Conservation (phyloP, 2,329 filamentous ascomycete species). For the Epichloe glyceriae region DNA sequence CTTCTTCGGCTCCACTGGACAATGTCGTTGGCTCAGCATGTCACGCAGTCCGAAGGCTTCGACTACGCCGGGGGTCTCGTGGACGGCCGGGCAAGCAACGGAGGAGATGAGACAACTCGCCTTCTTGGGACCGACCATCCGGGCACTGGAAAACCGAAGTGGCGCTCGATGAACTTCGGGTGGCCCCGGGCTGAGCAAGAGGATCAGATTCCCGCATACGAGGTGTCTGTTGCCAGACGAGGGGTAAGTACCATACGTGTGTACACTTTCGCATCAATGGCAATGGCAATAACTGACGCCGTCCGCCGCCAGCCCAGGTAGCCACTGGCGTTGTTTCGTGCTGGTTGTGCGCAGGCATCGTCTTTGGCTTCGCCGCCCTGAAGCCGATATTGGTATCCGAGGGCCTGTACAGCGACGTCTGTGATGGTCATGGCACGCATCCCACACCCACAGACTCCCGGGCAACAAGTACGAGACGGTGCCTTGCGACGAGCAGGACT, state of each 20-base stretch:
- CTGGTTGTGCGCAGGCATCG: constrained; percentile 62
- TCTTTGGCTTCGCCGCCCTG: constrained; percentile 76
- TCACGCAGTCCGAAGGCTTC: background rate
- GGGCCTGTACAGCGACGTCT: constrained; percentile 56
- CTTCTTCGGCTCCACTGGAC: background rate
- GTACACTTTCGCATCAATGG: background rate
- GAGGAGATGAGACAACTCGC: background rate
- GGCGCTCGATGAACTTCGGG: background rate
- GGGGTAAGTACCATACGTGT: background rate
- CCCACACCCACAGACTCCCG: constrained; percentile 6
- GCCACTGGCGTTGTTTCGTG: constrained; percentile 30
- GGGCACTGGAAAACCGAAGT: background rate
- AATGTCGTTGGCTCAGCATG: background rate
- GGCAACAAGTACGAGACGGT: constrained; percentile 12
- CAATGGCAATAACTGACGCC: background rate
- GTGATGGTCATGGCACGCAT: constrained; percentile 17
- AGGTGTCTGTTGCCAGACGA: background rate
- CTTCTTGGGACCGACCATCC: background rate
- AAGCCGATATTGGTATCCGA: constrained; percentile 68
- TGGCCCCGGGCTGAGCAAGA: background rate
- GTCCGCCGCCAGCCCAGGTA: constrained; percentile 15
- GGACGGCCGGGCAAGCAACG: background rate
- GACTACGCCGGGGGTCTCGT: background rate
- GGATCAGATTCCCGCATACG: background rate
- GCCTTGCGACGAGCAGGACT: constrained; percentile 29